Evolutionary conservation across 2,329 filamentous ascomycete species (phyloP).

Genomic region (Claviceps paspali): DNA sequence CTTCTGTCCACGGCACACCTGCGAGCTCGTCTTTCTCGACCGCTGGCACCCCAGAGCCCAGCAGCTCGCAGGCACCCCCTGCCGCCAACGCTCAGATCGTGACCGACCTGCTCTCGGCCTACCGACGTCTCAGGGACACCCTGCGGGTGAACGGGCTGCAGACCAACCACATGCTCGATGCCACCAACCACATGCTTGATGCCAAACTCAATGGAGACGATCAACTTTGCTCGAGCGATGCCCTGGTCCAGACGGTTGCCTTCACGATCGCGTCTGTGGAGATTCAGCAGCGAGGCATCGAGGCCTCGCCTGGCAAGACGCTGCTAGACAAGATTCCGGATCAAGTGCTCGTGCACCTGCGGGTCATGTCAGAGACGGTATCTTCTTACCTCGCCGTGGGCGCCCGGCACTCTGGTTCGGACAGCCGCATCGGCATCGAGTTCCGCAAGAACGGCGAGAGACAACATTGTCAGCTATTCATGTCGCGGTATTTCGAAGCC

Average conservation of each 20-base stretch:
- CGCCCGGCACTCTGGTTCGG: conserved; percentile 43
- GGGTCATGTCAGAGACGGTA: conserved; percentile 77
- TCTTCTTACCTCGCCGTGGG: conserved; percentile 72
- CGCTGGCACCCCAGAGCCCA: conserved; percentile 12
- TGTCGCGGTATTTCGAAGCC: conserved; percentile 35
- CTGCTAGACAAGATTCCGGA: conserved; percentile 74
- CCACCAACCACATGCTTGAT: conserved; percentile 19
- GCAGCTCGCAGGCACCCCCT: conserved; percentile 6
- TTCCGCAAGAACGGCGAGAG: conserved; percentile 52
- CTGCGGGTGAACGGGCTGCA: conserved; percentile 38
- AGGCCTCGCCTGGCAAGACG: conserved; percentile 56
- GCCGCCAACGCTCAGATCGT: conserved; percentile 16
- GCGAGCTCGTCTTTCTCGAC: conserved; percentile 28
- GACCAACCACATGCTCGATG: conserved; percentile 20
- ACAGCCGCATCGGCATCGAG: conserved; percentile 49
- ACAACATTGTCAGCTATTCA: conserved; percentile 64
- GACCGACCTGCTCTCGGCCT: conserved; percentile 43
- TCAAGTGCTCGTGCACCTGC: conserved; percentile 70
- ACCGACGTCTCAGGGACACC: conserved; percentile 44
- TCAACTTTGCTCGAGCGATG: conserved; percentile 39
- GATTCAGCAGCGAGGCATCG: conserved; percentile 78
- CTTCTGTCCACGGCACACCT: conserved; percentile 22
- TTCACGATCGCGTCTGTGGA: conserved; percentile 80
- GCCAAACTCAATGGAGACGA: conserved; percentile 18
- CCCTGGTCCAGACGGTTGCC: conserved; percentile 53